Conservation (phyloP, 2,329 filamentous ascomycete species). For the Monilinia fructigena region DNA sequence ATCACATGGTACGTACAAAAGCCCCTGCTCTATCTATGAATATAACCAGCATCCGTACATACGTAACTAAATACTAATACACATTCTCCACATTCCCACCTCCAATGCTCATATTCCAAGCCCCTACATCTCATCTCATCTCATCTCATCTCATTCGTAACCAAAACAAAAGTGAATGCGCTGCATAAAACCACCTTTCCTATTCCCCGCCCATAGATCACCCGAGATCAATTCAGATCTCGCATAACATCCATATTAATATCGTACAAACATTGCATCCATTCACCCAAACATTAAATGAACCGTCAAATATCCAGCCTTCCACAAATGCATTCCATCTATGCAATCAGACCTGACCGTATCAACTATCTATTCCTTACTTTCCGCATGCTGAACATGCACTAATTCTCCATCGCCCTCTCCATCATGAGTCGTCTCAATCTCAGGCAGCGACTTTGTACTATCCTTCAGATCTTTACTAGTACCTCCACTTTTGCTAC, state of each 20-base stretch:
- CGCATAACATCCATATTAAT: background rate
- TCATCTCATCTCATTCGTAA: slow-evolving; percentile 3
- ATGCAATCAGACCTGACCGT: background rate
- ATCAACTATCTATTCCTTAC: slow-evolving; percentile 14
- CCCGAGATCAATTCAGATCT: slow-evolving; percentile 1
- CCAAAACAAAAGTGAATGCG: background rate
- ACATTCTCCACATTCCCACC: background rate
- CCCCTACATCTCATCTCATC: background rate
- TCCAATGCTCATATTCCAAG: slow-evolving; percentile 5
- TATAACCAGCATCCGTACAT: slow-evolving; percentile 2
- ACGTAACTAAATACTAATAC: slow-evolving; percentile 6
- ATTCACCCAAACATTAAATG: background rate
- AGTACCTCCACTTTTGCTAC: background rate
- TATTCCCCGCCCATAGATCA: background rate
- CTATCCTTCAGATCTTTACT: background rate
- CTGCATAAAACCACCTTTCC: background rate
- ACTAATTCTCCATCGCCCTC: slow-evolving; percentile 32
- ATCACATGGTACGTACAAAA: background rate
- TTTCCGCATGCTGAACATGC: slow-evolving; percentile 36
- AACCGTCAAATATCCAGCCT: slow-evolving; percentile 1
- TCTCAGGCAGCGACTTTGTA: background rate
- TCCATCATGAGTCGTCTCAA: slow-evolving; percentile 25
- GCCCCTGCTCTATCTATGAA: background rate
- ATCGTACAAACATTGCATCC: slow-evolving; percentile 10
- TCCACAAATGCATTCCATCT: background rate